A percentile compares a stretch with the other conserved stretches of the same genome.
phyloP scores from a whole-genome alignment of 345 rosid genomes.

The Hibiscus mutabilis region DNA sequence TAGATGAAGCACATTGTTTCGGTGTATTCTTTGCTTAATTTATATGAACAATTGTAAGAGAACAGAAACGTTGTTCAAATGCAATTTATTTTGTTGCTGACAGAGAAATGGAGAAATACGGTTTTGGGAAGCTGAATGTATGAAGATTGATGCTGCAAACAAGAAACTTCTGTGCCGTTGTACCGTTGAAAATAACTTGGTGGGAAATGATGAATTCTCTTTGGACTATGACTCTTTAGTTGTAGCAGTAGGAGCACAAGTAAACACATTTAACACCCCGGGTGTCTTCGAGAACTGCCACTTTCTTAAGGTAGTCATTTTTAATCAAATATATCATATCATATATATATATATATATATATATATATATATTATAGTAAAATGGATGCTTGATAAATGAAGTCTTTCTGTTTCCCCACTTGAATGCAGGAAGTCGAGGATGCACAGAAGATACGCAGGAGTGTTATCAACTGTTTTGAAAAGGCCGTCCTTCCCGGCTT shows the following conservation, averaged over 20 bases:
- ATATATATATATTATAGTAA: background rate
- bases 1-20: background rate
- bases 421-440: constrained; percentile 95
- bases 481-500: constrained; percentile 77
- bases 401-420: no score
- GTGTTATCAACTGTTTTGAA: constrained; percentile 85
- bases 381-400: background rate
- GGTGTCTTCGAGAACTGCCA: constrained; percentile 91
- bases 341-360: no score
- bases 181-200: constrained; percentile 41
- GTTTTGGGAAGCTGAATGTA: constrained; percentile 83
- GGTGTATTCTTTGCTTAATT: no score
- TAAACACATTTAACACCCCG: constrained; percentile 84
- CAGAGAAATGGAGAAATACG: constrained; percentile 74
- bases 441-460: constrained; percentile 80
- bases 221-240: constrained; percentile 84
- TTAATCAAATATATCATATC: background rate
- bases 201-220: constrained; percentile 51
- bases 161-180: constrained; percentile 52
- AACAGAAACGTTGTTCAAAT: background rate
- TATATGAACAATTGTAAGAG: no score
- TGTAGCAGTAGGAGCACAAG: constrained; percentile 86
- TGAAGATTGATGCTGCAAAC: constrained; percentile 70
- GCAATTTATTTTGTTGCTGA: background rate
- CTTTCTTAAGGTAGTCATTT: constrained; percentile 66